Evolutionary conservation across 2,329 filamentous ascomycete genomes (phyloP).

Genomic region (Remersonia thermophila): DNA sequence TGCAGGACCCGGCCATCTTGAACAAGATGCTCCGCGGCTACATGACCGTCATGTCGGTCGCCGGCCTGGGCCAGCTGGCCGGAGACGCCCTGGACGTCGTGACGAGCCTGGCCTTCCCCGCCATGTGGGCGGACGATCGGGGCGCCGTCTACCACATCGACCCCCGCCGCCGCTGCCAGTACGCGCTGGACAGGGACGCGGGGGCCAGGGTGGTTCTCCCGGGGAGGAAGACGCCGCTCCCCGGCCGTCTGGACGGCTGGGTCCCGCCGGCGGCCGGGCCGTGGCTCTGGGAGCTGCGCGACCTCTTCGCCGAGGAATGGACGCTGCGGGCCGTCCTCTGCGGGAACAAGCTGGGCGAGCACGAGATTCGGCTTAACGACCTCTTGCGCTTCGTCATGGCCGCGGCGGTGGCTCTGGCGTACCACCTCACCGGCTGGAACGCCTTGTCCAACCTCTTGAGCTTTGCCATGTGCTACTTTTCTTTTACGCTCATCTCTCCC

Average conservation of each 20-base stretch:
- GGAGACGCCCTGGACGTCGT: slow-evolving; percentile 57
- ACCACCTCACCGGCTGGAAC: slow-evolving; percentile 50
- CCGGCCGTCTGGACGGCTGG: slow-evolving; percentile 25
- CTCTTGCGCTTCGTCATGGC: slow-evolving; percentile 44
- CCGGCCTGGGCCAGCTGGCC: slow-evolving; percentile 60
- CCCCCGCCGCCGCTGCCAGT: slow-evolving; percentile 27
- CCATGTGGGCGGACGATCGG: slow-evolving; percentile 43
- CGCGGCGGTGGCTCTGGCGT: slow-evolving; percentile 43
- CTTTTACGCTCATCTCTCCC: slow-evolving; percentile 73
- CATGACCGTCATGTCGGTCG: slow-evolving; percentile 68
- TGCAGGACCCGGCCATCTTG: slow-evolving; percentile 67
- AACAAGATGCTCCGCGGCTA: slow-evolving; percentile 77
- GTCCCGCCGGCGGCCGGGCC: slow-evolving; percentile 14
- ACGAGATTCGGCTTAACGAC: slow-evolving; percentile 43
- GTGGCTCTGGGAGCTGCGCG: slow-evolving; percentile 38
- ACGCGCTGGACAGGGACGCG: slow-evolving; percentile 18
- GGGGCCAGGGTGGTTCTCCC: slow-evolving; percentile 18
- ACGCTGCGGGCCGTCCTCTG: slow-evolving; percentile 37
- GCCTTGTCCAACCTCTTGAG: slow-evolving; percentile 74
- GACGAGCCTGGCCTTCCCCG: slow-evolving; percentile 60
- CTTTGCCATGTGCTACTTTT: slow-evolving; percentile 74
- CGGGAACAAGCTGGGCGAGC: slow-evolving; percentile 34
- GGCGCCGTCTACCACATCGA: slow-evolving; percentile 36
- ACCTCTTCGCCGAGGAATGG: slow-evolving; percentile 40
- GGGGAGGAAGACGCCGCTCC: slow-evolving; percentile 26